A percentile compares a stretch with the other conserved stretches of the same genome.
These are phyloP conservation scores for Hypoxylon rubiginosum DNA, from an alignment of 2,329 filamentous ascomycete genomes.

Conservation along the genomic window DNA sequence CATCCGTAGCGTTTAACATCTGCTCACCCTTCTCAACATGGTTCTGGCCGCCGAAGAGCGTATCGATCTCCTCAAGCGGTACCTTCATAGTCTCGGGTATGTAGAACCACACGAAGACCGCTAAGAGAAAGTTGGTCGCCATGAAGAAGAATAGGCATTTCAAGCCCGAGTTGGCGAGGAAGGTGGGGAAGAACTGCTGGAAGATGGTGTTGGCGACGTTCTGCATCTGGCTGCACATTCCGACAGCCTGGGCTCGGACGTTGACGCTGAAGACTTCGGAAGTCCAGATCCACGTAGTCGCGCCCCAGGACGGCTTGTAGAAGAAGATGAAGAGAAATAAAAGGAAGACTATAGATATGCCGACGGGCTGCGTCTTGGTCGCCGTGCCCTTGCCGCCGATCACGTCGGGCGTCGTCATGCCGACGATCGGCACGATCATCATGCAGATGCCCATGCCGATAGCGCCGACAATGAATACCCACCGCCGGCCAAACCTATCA, in stretches of 20 bases:
- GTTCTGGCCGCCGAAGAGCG: slow-evolving; percentile 68
- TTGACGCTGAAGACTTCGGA: slow-evolving; percentile 79
- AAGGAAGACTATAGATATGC: slow-evolving; percentile 77
- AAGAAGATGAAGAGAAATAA: slow-evolving; percentile 76
- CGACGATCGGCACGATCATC: slow-evolving; percentile 69
- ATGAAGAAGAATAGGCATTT: slow-evolving; percentile 60
- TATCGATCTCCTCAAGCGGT: slow-evolving; percentile 68
- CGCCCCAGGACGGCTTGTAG: slow-evolving; percentile 79
- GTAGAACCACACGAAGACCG: slow-evolving; percentile 63
- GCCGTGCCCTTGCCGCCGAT: slow-evolving; percentile 56
- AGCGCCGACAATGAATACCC: slow-evolving; percentile 76
- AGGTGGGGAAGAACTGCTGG: slow-evolving; percentile 78
- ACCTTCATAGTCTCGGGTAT: slow-evolving; percentile 66
- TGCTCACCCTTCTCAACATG: slow-evolving; percentile 67
- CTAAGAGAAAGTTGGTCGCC: slow-evolving; percentile 62
- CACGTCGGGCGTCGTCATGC: slow-evolving; percentile 65
- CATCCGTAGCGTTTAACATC: slow-evolving; percentile 53
- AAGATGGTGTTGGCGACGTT: slow-evolving; percentile 77
- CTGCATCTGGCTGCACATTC: slow-evolving; percentile 72
- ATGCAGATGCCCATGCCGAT: slow-evolving; percentile 79
- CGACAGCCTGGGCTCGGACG: slow-evolving; percentile 77
- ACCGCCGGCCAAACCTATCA: slow-evolving; percentile 78
- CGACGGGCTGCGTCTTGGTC: slow-evolving; percentile 70
- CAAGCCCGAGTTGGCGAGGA: slow-evolving; percentile 68
- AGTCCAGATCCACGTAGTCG: slow-evolving; percentile 79